Evolutionary conservation across 176 grass and related monocot genomes (phyloP), one percentile per base, ranked within the genome.

Genomic region (Cymbopogon citratus): DNA sequence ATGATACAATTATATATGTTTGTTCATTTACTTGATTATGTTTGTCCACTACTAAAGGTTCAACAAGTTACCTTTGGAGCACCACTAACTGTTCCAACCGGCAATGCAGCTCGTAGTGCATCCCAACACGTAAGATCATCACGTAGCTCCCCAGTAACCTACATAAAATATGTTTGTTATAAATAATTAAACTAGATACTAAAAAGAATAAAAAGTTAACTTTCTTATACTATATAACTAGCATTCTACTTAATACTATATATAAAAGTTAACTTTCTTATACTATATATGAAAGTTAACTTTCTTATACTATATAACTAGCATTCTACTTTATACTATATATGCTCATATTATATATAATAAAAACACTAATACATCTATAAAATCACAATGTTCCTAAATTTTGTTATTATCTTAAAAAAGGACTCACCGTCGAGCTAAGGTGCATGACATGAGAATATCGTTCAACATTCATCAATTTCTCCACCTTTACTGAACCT

Each of bases 361-460:
- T n/a, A n/a, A n/a, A n/a, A n/a, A n/a, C n/a, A n/a, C n/a, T n/a
- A n/a, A n/a, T n/a, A n/a, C n/a, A n/a, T n/a, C n/a, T n/a, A n/a
- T n/a, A n/a, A n/a, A n/a, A n/a, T n/a, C n/a, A n/a, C n/a, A n/a
- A n/a, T n/a, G n/a, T n/a, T n/a, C n/a, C 2, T 62, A 4, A 40
- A 83, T 41, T 52, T 29, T 29, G 14, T 63, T 56, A 21, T 63
- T 71, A 14, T 39, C 35, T 14, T 24, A 75, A 75, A 75, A 51
- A 28, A 19, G n/a, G 34, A n/a, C 86, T 89, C 79, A 95, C 95
- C 7, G 92, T 98, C 10, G 95, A 98, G 45, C 95, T 98, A 36
- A 98, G 95, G 76, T 98, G 92, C 95, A 98, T 98, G 60, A 98
- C 95, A 81, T 98, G 95, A 0, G 95, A 98, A 79, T 98, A 98